Evolutionary conservation across 1,284 basidiomycete genomes (phyloP).

Genomic region (Boletus holoroseus): DNA sequence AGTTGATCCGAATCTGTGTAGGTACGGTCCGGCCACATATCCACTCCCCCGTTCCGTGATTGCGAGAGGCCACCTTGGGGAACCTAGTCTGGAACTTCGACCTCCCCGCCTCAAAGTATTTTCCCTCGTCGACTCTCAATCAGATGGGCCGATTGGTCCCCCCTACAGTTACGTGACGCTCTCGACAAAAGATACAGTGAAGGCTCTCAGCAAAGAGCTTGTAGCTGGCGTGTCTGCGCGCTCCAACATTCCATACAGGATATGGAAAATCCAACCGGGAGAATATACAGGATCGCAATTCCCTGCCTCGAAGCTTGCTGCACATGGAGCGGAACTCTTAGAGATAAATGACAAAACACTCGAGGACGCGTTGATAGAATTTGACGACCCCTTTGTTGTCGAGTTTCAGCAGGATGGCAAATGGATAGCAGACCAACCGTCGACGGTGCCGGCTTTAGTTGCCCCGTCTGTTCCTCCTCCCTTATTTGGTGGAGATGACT

Average conservation of each 20-base stretch:
- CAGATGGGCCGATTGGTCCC: slow-evolving; percentile 23
- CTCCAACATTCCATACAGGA: slow-evolving; percentile 41
- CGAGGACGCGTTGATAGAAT: slow-evolving; percentile 54
- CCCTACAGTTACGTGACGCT: slow-evolving; percentile 39
- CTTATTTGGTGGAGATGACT: slow-evolving; percentile 54
- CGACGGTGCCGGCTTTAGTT: slow-evolving; percentile 3
- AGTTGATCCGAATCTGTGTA: slow-evolving; percentile 28
- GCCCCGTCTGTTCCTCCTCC: slow-evolving; percentile 36
- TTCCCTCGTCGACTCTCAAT: slow-evolving; percentile 35
- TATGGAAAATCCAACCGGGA: slow-evolving; percentile 53
- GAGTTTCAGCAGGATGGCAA: slow-evolving; percentile 51
- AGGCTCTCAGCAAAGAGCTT: slow-evolving; percentile 38
- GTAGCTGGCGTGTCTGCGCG: slow-evolving; percentile 34
- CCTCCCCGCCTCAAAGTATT: slow-evolving; percentile 69
- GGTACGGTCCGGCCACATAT: slow-evolving; percentile 62
- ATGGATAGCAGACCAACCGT: slow-evolving; percentile 45
- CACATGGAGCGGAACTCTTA: slow-evolving; percentile 37
- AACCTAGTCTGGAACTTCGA: slow-evolving; percentile 68
- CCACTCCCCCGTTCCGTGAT: slow-evolving; percentile 66
- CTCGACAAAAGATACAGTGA: slow-evolving; percentile 48
- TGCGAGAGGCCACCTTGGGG: slow-evolving; percentile 47
- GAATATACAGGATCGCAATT: slow-evolving; percentile 39
- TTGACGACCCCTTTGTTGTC: slow-evolving; percentile 60
- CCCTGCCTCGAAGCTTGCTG: slow-evolving; percentile 37
- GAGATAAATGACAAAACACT: slow-evolving; percentile 42